Evolutionary conservation across 768 basidiomycete species (phyloP).

Genomic region (Russula compacta): DNA sequence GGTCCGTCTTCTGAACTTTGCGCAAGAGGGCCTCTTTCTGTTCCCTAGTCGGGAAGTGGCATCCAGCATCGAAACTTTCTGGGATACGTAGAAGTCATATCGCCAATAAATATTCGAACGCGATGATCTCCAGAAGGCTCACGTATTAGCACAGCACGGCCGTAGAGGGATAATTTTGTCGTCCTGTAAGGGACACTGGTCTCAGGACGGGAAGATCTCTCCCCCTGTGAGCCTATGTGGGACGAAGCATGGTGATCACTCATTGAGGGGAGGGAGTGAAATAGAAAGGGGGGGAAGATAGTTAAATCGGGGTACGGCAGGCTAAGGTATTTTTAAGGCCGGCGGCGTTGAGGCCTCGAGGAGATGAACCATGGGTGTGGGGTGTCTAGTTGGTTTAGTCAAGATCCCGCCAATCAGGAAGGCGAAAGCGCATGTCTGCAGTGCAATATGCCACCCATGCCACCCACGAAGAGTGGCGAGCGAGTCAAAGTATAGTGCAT

Average conservation of each 20-base stretch:
- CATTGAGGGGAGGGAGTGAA: not conserved
- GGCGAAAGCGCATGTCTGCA: too few relatives aligned
- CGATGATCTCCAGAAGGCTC: not conserved
- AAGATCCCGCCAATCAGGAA: too few relatives aligned
- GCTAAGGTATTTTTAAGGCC: too few relatives aligned
- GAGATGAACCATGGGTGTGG: too few relatives aligned
- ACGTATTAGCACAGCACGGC: not conserved
- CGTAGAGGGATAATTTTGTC: not conserved
- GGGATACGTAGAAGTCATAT: not conserved
- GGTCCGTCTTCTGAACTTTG: constrained; percentile 7
- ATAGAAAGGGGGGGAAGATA: not conserved
- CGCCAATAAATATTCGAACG: too few relatives aligned
- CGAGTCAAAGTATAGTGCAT: too few relatives aligned
- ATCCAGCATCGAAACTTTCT: not conserved
- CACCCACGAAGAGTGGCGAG: too few relatives aligned
- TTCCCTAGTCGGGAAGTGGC: not conserved
- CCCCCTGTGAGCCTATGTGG: not conserved
- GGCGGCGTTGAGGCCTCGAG: too few relatives aligned
- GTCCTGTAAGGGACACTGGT: not conserved
- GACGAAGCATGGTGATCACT: not conserved
- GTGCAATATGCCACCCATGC: too few relatives aligned
- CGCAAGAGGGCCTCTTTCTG: not conserved
- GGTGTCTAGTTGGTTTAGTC: too few relatives aligned
- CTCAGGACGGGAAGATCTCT: not conserved
- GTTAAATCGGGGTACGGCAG: too few relatives aligned